Conservation (phyloP, 768 basidiomycete species). For the Lactifluus subvellereus region DNA sequence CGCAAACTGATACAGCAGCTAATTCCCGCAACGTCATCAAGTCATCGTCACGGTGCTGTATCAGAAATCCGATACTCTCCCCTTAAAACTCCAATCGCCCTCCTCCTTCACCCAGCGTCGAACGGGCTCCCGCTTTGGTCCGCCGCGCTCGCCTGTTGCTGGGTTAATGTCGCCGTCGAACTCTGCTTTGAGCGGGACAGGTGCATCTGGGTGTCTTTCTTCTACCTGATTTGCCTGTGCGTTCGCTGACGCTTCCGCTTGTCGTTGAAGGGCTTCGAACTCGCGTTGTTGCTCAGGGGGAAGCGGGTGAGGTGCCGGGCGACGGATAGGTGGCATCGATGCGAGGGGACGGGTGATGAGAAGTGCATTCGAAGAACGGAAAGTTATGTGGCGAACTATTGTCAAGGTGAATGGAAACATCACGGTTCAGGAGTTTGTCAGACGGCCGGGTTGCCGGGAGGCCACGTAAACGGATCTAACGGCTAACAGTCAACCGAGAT, state of each 20-base stretch:
- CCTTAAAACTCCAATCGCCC: constrained; percentile 90
- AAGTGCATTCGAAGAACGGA: neutral
- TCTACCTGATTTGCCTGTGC: constrained; percentile 32
- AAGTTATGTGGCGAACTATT: neutral
- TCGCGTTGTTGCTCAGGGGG: constrained; percentile 73
- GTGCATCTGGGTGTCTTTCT: constrained; percentile 67
- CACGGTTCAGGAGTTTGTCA: too few relatives aligned
- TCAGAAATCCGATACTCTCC: constrained; percentile 82
- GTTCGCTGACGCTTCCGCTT: constrained; percentile 41
- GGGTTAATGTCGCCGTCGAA: constrained; percentile 84
- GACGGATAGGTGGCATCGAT: constrained; percentile 37
- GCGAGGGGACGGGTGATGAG: constrained; percentile 21
- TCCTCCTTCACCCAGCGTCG: constrained; percentile 46
- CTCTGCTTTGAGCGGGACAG: constrained; percentile 49
- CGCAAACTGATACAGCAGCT: neutral
- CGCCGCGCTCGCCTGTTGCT: constrained; percentile 75
- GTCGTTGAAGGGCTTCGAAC: constrained; percentile 76
- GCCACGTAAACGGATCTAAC: neutral
- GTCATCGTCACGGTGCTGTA: neutral
- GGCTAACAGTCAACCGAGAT: neutral
- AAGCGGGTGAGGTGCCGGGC: constrained; percentile 71
- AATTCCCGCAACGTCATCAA: neutral
- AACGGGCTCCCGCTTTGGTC: constrained; percentile 84
- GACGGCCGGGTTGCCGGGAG: neutral
- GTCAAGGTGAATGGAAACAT: too few relatives aligned